Percentiles rank a stretch among this genome's conserved stretches.
phyloP scores from a whole-genome alignment of 345 rosid genomes.

The Geranium rotundifolium region DNA sequence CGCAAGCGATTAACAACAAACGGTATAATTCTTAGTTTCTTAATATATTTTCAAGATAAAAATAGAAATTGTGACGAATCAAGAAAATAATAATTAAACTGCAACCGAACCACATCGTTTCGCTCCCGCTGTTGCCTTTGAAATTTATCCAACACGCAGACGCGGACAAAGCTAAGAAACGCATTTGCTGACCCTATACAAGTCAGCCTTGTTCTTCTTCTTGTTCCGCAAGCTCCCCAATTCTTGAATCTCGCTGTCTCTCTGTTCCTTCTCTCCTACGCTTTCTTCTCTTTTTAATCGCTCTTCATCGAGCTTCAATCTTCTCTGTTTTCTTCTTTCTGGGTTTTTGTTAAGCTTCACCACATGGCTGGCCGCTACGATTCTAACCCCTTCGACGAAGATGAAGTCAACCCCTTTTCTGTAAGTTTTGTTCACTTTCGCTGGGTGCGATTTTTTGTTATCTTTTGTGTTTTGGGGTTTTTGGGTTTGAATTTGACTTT shows the following conservation, averaged over 20 bases:
- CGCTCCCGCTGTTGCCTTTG: background rate
- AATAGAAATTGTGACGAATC: no score
- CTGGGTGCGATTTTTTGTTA: background rate
- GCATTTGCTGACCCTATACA: background rate
- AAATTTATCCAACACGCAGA: no score
- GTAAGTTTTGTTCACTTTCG: slow-evolving; percentile 32
- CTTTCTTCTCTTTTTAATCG: background rate
- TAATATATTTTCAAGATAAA: no score
- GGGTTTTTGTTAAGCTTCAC: background rate
- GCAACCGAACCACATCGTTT: no score
- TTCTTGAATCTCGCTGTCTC: background rate
- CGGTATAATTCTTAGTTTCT: no score
- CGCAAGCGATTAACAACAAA: no score
- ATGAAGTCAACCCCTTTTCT: slow-evolving; percentile 89
- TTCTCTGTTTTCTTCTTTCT: background rate
- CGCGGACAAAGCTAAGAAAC: background rate
- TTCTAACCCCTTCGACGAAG: slow-evolving; percentile 80
- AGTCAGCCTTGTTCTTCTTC: background rate
- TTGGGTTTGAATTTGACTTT: background rate
- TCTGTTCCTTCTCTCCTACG: background rate
- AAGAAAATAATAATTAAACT: no score
- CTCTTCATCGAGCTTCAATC: background rate
- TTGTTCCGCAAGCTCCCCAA: background rate
- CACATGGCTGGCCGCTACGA: slow-evolving; percentile 80
- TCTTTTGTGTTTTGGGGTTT: background rate